phyloP scores from a whole-genome alignment of 495 filamentous ascomycete species.

The Neurospora sp. region DNA sequence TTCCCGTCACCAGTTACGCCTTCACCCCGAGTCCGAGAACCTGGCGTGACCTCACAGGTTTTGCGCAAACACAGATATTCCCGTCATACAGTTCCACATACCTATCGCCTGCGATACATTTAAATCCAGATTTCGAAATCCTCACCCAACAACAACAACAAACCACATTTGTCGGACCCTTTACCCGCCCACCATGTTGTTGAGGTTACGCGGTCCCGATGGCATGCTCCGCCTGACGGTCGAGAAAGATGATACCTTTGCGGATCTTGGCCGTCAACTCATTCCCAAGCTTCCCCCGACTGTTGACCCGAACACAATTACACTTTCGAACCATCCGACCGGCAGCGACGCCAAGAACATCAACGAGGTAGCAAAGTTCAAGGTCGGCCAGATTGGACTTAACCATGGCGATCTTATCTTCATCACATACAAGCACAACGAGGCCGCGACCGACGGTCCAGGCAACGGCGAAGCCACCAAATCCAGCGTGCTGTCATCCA shows the following conservation, averaged over 20 bases:
- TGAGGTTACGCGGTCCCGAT: conserved; percentile 59
- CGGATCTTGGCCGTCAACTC: conserved; percentile 38
- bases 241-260: conserved; percentile 46
- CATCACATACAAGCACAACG: conserved; percentile 57
- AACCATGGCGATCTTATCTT: conserved; percentile 91
- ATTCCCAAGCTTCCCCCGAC: conserved; percentile 40
- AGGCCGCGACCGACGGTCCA: conserved; percentile 19
- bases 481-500: conserved; percentile 29
- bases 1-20: background rate
- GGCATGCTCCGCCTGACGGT: conserved; percentile 59
- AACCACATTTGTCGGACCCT: too few species aligned
- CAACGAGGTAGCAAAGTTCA: conserved; percentile 52
- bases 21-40: background rate
- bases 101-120: background rate
- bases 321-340: conserved; percentile 69
- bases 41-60: background rate
- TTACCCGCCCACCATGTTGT: conserved; percentile 41
- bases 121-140: background rate
- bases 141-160: background rate
- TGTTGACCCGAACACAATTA: conserved; percentile 62
- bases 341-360: conserved; percentile 65
- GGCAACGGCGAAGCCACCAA: conserved; percentile 28
- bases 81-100: background rate
- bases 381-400: conserved; percentile 61
- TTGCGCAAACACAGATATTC: background rate